Percentiles rank a stretch among this genome's conserved stretches.
These are phyloP conservation scores for Fusarium anguioides DNA, from an alignment of 2,329 filamentous ascomycete species.

Conservation along the genomic window DNA sequence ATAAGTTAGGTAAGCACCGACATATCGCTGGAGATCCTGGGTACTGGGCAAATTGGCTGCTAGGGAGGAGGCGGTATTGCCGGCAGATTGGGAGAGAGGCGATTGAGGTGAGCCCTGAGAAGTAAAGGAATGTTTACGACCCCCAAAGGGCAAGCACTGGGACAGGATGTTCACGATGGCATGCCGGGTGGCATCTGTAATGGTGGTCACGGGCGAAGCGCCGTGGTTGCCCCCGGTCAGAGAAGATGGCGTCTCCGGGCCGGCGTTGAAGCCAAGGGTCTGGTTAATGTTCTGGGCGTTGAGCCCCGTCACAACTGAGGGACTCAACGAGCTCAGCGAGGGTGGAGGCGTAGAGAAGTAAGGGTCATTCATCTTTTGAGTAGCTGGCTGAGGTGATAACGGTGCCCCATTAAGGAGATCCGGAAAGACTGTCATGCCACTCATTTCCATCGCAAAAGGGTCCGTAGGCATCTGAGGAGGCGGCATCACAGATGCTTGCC, in stretches of 20 bases:
- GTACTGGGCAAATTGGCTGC: slow-evolving; percentile 78
- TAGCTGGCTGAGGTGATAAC: slow-evolving; percentile 80
- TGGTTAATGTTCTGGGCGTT: slow-evolving; percentile 71
- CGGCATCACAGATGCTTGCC: slow-evolving; percentile 75
- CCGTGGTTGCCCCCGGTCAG: slow-evolving; percentile 72
- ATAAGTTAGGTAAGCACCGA: slow-evolving; percentile 88
- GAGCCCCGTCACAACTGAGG: slow-evolving; percentile 75
- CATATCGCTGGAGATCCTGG: slow-evolving; percentile 87
- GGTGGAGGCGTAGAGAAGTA: slow-evolving; percentile 84
- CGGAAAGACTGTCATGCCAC: slow-evolving; percentile 74
- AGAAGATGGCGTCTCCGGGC: slow-evolving; percentile 79
- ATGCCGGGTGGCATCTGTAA: slow-evolving; percentile 72
- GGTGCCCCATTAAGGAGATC: slow-evolving; percentile 79
- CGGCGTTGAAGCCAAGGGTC: slow-evolving; percentile 70
- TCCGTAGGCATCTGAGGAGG: slow-evolving; percentile 75
- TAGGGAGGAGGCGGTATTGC: slow-evolving; percentile 62
- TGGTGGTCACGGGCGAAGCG: slow-evolving; percentile 70
- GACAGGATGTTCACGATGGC: slow-evolving; percentile 70
- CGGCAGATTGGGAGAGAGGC: slow-evolving; percentile 60
- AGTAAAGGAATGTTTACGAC: slow-evolving; percentile 73
- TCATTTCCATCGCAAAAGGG: slow-evolving; percentile 80
- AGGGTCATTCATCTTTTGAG: slow-evolving; percentile 76
- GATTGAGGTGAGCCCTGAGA: slow-evolving; percentile 66
- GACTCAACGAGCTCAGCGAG: slow-evolving; percentile 78
- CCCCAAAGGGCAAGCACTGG: slow-evolving; percentile 66